Conservation (phyloP, 2,329 filamentous ascomycete genomes). For the Diaporthe longicolla region DNA sequence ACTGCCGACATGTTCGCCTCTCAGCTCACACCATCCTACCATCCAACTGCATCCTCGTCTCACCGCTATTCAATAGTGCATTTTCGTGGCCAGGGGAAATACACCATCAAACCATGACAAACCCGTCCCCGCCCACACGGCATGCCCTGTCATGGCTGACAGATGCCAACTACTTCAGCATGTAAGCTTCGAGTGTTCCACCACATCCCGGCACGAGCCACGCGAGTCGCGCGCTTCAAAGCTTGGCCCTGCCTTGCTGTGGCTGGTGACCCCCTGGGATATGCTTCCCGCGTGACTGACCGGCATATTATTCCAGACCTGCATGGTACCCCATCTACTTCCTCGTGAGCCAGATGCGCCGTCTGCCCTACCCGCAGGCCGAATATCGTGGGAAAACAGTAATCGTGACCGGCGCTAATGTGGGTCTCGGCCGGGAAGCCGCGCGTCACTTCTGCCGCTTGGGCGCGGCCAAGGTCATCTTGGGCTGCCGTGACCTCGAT, state of each 20-base stretch:
- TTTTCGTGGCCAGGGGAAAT: background rate
- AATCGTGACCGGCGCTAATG: constrained; percentile 59
- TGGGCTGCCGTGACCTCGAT: constrained; percentile 54
- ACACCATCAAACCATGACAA: constrained; percentile 27
- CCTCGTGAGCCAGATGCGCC: constrained; percentile 37
- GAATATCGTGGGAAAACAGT: constrained; percentile 48
- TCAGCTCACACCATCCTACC: background rate
- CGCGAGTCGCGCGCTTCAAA: constrained; percentile 18
- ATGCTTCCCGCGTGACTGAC: background rate
- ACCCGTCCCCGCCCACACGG: constrained; percentile 15
- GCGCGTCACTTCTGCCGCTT: constrained; percentile 55
- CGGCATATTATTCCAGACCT: constrained; percentile 8
- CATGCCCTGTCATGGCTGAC: constrained; percentile 40
- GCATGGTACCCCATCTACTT: constrained; percentile 30
- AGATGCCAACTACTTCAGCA: constrained; percentile 41
- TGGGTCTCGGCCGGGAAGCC: constrained; percentile 57
- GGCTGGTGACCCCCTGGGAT: no score
- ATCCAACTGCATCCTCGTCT: background rate
- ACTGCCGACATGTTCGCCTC: background rate
- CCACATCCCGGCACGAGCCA: constrained; percentile 21
- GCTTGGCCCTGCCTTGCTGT: background rate
- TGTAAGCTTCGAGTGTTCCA: constrained; percentile 13
- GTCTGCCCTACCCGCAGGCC: constrained; percentile 34
- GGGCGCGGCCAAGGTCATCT: constrained; percentile 54
- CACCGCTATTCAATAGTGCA: constrained; percentile 14